phyloP scores from a whole-genome alignment of 129 eudicot species.

The Flaveria robusta region DNA sequence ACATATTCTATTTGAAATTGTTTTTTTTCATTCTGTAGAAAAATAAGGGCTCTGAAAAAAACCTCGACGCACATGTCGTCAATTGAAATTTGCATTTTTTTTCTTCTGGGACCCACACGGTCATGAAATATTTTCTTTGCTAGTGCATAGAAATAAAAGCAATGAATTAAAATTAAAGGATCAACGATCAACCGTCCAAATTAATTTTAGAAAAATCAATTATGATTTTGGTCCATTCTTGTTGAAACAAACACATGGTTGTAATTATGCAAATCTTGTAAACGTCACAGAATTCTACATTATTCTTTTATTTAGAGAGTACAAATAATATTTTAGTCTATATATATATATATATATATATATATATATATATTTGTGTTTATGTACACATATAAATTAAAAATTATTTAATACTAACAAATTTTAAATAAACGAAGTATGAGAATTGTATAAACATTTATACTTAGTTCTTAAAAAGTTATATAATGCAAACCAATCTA shows the following conservation, averaged over 20 bases:
- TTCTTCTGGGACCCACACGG: not conserved
- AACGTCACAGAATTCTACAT: not conserved
- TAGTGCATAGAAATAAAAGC: not conserved
- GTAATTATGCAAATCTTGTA: not conserved
- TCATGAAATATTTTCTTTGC: not conserved
- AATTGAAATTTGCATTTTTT: not conserved
- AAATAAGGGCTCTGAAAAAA: not conserved
- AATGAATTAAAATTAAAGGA: not conserved
- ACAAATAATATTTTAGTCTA: not conserved
- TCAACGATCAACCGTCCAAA: not conserved
- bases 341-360: no score
- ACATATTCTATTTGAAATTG: not conserved
- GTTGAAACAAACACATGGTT: constrained; percentile 12
- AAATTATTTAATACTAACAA: no score
- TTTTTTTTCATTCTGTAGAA: constrained; percentile 11
- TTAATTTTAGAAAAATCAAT: not conserved
- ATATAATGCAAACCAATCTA: no score
- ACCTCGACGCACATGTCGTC: not conserved
- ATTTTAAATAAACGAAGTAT: not conserved
- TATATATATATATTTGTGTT: no score
- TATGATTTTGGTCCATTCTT: not conserved
- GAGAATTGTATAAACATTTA: no score
- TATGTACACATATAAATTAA: no score
- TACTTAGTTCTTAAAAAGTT: no score
- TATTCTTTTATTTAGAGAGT: not conserved